Conservation (phyloP, 805 yeast genomes). For the Maudiozyma saulgeensis region DNA sequence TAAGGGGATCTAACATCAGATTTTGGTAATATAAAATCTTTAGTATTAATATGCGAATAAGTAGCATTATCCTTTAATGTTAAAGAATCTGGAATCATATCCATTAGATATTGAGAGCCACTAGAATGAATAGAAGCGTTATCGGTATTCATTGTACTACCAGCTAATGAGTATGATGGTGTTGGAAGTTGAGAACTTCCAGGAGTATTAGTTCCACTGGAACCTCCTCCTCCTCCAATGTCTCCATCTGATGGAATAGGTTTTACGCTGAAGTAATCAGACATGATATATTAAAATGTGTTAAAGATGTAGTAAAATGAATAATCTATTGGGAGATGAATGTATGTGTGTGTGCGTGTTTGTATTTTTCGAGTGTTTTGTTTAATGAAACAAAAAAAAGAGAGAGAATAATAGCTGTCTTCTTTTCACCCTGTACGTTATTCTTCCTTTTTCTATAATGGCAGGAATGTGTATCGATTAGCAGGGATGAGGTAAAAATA, state of each 20-base stretch:
- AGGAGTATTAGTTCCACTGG: background rate
- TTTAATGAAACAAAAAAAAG: too few relatives aligned
- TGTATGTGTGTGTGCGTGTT: too few relatives aligned
- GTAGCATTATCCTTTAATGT: conserved; percentile 6
- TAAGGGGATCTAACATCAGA: conserved; percentile 26
- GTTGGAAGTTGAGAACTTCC: background rate
- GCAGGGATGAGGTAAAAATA: too few relatives aligned
- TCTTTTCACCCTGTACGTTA: too few relatives aligned
- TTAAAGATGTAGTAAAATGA: background rate
- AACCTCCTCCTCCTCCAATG: background rate
- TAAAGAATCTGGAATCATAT: conserved; percentile 12
- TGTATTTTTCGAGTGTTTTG: too few relatives aligned
- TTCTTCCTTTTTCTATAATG: too few relatives aligned
- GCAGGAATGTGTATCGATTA: too few relatives aligned
- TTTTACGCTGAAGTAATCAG: conserved; percentile 18
- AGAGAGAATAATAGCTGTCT: too few relatives aligned
- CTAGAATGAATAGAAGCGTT: conserved; percentile 13
- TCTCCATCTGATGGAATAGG: conserved; percentile 1
- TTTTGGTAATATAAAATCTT: conserved; percentile 17
- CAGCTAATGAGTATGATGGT: background rate
- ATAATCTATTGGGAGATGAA: too few relatives aligned
- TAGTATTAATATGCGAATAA: conserved; percentile 2
- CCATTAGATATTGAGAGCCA: conserved; percentile 18
- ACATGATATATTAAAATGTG: conserved; percentile 7
- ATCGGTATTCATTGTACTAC: conserved; percentile 6